Evolutionary conservation across 495 filamentous ascomycete genomes (phyloP).

Genomic region (Astrocystis sublimbata): DNA sequence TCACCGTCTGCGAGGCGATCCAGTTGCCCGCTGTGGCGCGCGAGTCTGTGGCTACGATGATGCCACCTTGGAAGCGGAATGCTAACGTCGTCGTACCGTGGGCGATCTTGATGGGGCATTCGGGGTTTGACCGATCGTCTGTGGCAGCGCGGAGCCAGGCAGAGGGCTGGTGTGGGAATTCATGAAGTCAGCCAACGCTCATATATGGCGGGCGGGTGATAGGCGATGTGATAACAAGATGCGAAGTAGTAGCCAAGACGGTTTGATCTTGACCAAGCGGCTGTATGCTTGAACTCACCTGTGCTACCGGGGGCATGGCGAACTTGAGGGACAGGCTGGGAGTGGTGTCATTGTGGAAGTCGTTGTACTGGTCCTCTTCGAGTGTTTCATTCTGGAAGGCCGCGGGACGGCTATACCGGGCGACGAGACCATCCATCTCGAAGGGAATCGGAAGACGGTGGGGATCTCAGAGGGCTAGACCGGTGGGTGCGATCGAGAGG

Average conservation of each 20-base stretch:
- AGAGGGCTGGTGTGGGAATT: slow-evolving; percentile 58
- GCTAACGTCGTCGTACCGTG: slow-evolving; percentile 99
- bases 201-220: neutral
- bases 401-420: slow-evolving; percentile 76
- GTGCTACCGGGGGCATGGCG: slow-evolving; percentile 87
- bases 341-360: slow-evolving; percentile 64
- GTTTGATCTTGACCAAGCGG: neutral
- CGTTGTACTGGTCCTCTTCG: slow-evolving; percentile 65
- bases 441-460: neutral
- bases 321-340: slow-evolving; percentile 82
- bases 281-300: slow-evolving; percentile 62
- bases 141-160: slow-evolving; percentile 95
- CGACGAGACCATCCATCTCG: slow-evolving; percentile 87
- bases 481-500: neutral
- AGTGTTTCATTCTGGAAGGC: slow-evolving; percentile 69
- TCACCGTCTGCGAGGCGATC: slow-evolving; percentile 99
- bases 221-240: neutral
- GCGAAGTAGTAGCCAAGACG: too few relatives aligned
- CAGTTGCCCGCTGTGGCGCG: slow-evolving; percentile 94
- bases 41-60: slow-evolving; percentile 97
- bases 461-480: neutral
- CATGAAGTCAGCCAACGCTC: neutral
- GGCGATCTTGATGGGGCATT: slow-evolving; percentile 97
- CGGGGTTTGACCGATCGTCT: slow-evolving; percentile 94
- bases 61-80: slow-evolving; percentile 96